phyloP scores from a whole-genome alignment of 2,329 filamentous ascomycete species.

The Orbilia quercus region DNA sequence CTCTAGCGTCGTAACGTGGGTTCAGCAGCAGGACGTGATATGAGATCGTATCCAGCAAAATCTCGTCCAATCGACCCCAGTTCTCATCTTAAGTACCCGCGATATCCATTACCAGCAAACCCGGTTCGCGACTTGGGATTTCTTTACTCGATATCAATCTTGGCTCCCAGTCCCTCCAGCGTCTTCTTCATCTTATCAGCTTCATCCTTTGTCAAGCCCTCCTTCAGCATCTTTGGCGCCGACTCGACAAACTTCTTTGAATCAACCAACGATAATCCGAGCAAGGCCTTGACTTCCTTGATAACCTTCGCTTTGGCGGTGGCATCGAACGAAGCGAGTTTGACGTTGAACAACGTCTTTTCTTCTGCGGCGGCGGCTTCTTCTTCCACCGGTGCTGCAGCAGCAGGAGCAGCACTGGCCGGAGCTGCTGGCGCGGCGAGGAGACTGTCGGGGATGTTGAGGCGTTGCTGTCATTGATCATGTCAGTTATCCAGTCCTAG shows the following conservation, averaged over 20 bases:
- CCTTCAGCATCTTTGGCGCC: slow-evolving; percentile 98
- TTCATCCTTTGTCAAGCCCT: slow-evolving; percentile 98
- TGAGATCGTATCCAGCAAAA: neutral
- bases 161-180: slow-evolving; percentile 91
- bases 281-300: slow-evolving; percentile 98
- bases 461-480: slow-evolving; percentile 73
- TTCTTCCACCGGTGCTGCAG: slow-evolving; percentile 75
- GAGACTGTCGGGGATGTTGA: slow-evolving; percentile 98
- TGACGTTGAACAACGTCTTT: slow-evolving; percentile 97
- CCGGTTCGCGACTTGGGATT: neutral
- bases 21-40: neutral
- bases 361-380: slow-evolving; percentile 87
- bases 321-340: slow-evolving; percentile 89
- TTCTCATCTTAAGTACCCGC: slow-evolving; percentile 7
- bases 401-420: slow-evolving; percentile 74
- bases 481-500: neutral
- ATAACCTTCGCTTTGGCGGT: slow-evolving; percentile 97
- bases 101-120: neutral
- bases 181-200: slow-evolving; percentile 97
- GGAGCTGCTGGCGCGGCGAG: slow-evolving; percentile 77
- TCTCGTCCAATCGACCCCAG: slow-evolving; percentile 1
- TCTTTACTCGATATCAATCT: slow-evolving; percentile 85
- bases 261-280: slow-evolving; percentile 95
- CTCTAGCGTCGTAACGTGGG: neutral
- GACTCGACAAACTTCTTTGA: slow-evolving; percentile 99